Base-by-base conservation (phyloP, 257 asterid species). In the Apocynum venetum region DNA sequence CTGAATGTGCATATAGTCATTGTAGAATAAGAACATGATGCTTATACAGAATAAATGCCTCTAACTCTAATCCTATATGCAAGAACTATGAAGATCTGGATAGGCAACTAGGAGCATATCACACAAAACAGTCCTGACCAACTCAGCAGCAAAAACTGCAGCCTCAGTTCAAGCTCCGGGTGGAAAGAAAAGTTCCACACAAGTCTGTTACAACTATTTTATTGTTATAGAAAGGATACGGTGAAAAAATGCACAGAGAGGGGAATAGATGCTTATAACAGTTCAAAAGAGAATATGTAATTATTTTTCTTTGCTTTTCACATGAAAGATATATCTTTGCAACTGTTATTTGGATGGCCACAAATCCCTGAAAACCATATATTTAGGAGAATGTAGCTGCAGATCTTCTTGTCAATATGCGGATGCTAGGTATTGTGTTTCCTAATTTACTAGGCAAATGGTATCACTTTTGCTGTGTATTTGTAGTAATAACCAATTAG, bases 1-100 rank as follows among this genome's bases (percentile, higher is more conserved):
- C 98, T 92, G 80, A 44, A 71, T 12, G 48, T 70, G 3, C 20
- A 41, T n/a, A 35, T 12, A 56, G 17, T 52, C 6, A n/a, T 14
- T 19, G 20, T 31, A 48, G 8, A 52, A 67, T 78, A 15, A 73
- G 69, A 43, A 17, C 43, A 10, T 38, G 57, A 41, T 55, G 10
- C 53, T 36, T 40, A 44, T 72, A 57, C 15, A 66, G 53, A 38
- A 44, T 55, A 13, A 63, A 43, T 78, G 49, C 68, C 31, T 25
- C 31, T 25, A 9, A 61, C 44, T 63, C 46, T 4, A 63, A 3
- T 52, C 19, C 4, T 0, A 57, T 8, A 20, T 31, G 19, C 47
- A n/a, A 71, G 17, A 60, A 13, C n/a, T 31, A 13, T 20, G 1
- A 31, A 41, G 49, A 14, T 47, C 17, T 11, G 19, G 7, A 73